Base-by-base conservation (phyloP, 2,329 filamentous ascomycete genomes). In the Xylariomycetidae sp. region DNA sequence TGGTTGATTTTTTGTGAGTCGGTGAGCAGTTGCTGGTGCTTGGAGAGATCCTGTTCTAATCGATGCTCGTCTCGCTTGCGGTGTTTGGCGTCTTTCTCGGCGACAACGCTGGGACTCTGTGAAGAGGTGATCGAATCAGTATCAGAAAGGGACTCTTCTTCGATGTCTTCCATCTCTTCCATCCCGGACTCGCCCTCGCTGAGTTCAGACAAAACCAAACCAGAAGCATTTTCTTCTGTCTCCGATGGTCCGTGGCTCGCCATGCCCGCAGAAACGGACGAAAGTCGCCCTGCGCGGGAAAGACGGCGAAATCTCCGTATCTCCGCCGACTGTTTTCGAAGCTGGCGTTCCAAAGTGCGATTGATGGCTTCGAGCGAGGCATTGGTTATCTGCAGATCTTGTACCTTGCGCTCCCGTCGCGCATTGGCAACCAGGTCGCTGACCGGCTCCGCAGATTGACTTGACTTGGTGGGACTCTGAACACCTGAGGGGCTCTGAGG, bases 1-100 rank as follows among this genome's bases (percentile, higher is more conserved):
- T 93, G 85, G 54, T 95, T 96, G 69, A 96, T 88, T 64, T 88
- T 93, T 53, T 95, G 88, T 46, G 84, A 92, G 56, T 95, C 89
- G 24, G 88, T 68, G 7, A 98, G 74, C 1, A 96, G 68, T 52
- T 95, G 83, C 46, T 88, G 85, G 56, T 98, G 92, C 54, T 89
- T 90, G 4, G 80, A 74, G 1, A 98, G 70, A 58, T 98, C 92
- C 4, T 88, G 70, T 47, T 83, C 76, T n/a, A 96, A 68, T 19
- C 86, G 77, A 46, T 82, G 82, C 55, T 95, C 87, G 44, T 96
- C 90, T 33, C 75, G 74, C 30, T 76, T 72, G n/a, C 79, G 72
- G 40, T 85, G 67, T 50, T 69, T 48, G 50, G 67, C 39, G 60
- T 76, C 52, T 47, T 57, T 55, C 42, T 63, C 53, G 23, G 60